Percentiles rank a stretch among this genome's conserved stretches.
These are phyloP conservation scores for Marsdenia floribunda DNA, from an alignment of 257 asterid species.

Conservation along the genomic window DNA sequence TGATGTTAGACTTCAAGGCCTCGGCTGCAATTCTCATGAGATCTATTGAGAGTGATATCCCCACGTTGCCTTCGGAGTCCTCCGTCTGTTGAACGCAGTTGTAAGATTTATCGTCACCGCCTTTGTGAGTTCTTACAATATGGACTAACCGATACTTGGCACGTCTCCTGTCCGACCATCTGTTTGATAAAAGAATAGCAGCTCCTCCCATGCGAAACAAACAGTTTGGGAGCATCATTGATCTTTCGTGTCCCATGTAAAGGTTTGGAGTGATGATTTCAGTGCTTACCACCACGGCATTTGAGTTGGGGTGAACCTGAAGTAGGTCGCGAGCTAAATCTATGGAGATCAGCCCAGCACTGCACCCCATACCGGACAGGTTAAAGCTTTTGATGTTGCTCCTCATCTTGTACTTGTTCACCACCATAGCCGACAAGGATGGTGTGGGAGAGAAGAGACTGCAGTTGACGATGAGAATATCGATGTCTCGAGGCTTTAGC, in stretches of 20 bases:
- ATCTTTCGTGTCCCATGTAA: slow-evolving; percentile 10
- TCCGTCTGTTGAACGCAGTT: slow-evolving; percentile 26
- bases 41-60: slow-evolving; percentile 47
- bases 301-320: slow-evolving; percentile 38
- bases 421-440: slow-evolving; percentile 50
- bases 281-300: slow-evolving; percentile 45
- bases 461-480: slow-evolving; percentile 45
- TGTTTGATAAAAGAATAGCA: slow-evolving; percentile 2
- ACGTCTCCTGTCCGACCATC: neutral
- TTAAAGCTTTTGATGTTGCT: slow-evolving; percentile 45
- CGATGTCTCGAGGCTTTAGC: slow-evolving; percentile 38
- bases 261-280: slow-evolving; percentile 48
- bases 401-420: slow-evolving; percentile 44
- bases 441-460: slow-evolving; percentile 62
- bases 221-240: neutral
- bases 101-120: neutral
- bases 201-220: slow-evolving; percentile 1
- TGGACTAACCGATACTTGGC: neutral
- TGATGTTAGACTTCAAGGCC: slow-evolving; percentile 51
- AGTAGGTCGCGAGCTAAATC: slow-evolving; percentile 50
- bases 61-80: slow-evolving; percentile 46
- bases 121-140: neutral
- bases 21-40: slow-evolving; percentile 55
- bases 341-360: slow-evolving; percentile 50
- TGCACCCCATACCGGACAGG: slow-evolving; percentile 61